Conservation (phyloP, 192 early-diverging fungal species). For the Ambispora gerdemannii region DNA sequence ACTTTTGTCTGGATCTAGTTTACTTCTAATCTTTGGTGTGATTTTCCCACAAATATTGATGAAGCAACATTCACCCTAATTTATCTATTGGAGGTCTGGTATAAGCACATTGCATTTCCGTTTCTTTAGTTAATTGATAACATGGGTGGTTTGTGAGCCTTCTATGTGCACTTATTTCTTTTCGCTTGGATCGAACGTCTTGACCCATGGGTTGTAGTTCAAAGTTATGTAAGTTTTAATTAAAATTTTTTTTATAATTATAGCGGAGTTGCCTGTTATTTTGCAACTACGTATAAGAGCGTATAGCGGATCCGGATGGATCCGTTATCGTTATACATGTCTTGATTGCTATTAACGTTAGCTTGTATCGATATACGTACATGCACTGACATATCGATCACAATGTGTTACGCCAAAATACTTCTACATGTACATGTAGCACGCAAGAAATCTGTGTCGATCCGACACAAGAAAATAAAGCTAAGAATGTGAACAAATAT, state of each 20-base stretch:
- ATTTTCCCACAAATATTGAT: neutral
- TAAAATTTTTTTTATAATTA: no score
- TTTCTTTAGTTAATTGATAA: slow-evolving; percentile 12
- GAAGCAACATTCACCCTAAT: neutral
- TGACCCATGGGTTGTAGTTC: no score
- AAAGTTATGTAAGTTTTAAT: neutral
- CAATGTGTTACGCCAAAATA: no score
- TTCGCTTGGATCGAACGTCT: slow-evolving; percentile 8
- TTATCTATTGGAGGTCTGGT: slow-evolving; percentile 14
- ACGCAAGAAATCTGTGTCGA: no score
- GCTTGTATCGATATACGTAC: no score
- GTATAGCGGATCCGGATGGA: no score
- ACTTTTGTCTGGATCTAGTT: slow-evolving; percentile 19
- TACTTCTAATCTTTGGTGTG: slow-evolving; percentile 16
- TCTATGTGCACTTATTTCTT: slow-evolving; percentile 21
- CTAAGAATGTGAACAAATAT: no score
- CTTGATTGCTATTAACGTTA: no score
- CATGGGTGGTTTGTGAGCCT: slow-evolving; percentile 26
- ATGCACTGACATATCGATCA: no score
- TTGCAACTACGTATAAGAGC: neutral
- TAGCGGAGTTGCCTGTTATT: neutral
- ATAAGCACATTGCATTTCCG: neutral
- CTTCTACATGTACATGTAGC: no score
- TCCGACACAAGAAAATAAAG: no score
- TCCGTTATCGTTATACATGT: no score